Percentiles rank a stretch among this genome's conserved stretches.
Evolutionary conservation across 345 rosid genomes (phyloP).

Genomic region (Gossypium turneri): DNA sequence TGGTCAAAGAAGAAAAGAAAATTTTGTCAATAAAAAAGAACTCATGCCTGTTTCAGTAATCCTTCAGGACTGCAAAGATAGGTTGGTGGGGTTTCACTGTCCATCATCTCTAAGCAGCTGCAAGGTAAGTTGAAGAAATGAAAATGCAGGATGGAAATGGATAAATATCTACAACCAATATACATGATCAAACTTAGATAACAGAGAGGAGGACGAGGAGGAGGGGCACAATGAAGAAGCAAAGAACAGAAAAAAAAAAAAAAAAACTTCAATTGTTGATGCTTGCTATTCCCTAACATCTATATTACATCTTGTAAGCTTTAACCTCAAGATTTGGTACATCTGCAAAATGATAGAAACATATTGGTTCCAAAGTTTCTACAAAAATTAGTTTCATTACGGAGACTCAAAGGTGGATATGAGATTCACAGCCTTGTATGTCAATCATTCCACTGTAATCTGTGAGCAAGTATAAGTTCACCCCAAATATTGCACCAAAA

Average conservation of each 20-base stretch:
- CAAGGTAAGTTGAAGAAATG: conserved; percentile 1
- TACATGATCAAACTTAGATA: neutral
- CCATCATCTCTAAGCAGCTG: conserved; percentile 66
- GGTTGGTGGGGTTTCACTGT: conserved; percentile 52
- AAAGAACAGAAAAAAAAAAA: neutral
- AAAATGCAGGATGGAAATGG: conserved; percentile 10
- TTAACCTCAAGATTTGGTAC: neutral
- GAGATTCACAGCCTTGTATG: neutral
- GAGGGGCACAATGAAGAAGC: neutral
- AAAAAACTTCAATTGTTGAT: neutral
- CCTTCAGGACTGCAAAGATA: conserved; percentile 73
- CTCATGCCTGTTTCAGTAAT: conserved; percentile 47
- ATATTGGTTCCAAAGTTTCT: neutral
- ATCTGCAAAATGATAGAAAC: neutral
- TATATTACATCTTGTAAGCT: neutral
- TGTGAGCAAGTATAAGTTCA: neutral
- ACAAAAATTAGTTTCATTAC: neutral
- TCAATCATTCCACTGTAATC: neutral
- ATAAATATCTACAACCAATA: neutral
- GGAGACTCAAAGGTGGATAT: neutral
- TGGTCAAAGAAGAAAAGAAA: neutral
- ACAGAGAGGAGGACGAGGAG: neutral
- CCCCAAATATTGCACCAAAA: neutral
- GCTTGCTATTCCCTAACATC: neutral
- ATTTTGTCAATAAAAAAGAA: neutral